Percentiles rank a stretch among this genome's conserved stretches.
phyloP scores from a whole-genome alignment of 2,329 filamentous ascomycete genomes.

The Microcyclosporella mali region DNA sequence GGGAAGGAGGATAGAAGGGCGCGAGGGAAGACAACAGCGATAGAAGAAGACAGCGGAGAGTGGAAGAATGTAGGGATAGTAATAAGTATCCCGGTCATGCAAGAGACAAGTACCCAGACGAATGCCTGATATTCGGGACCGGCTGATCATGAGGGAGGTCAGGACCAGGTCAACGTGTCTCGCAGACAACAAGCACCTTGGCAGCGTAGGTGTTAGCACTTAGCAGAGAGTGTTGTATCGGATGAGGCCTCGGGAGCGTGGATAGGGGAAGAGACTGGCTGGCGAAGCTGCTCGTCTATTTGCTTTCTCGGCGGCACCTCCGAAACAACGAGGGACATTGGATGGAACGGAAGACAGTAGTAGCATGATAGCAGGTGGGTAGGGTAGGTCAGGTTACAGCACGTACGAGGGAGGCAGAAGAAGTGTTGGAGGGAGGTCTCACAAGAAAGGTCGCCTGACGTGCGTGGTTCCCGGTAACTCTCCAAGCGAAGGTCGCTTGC shows the following conservation, averaged over 20 bases:
- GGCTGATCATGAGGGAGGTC: too few relatives aligned
- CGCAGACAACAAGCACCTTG: not conserved
- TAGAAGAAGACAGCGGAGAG: not conserved
- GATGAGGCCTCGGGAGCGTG: not conserved
- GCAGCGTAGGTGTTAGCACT: not conserved
- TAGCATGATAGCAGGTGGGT: too few relatives aligned
- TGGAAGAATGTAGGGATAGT: not conserved
- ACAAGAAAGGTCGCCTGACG: too few relatives aligned
- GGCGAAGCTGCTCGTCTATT: conserved; percentile 3
- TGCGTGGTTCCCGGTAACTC: too few relatives aligned
- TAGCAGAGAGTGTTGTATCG: too few relatives aligned
- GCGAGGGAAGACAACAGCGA: not conserved
- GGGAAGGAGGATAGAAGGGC: not conserved
- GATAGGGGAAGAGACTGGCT: not conserved
- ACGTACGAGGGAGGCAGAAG: too few relatives aligned
- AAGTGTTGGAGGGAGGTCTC: too few relatives aligned
- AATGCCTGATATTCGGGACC: too few relatives aligned
- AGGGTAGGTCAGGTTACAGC: too few relatives aligned
- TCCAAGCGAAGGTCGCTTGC: too few relatives aligned
- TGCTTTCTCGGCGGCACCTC: conserved; percentile 1
- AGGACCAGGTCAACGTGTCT: not conserved
- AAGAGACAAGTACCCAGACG: too few relatives aligned
- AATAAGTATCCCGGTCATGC: too few relatives aligned
- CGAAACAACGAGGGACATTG: not conserved
- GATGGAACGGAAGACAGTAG: not conserved